Percentiles rank a stretch among this genome's conserved stretches.
phyloP scores from a whole-genome alignment of 129 eudicot genomes.

The carrot (Daucus carota) region DH1_v3.0 NC_030381.2:52757001-52757500 shows the following conservation, averaged over 20 bases:
- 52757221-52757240: neutral
- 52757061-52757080: too few species aligned
- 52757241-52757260: neutral
- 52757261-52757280: slow-evolving; percentile 1
- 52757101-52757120: neutral
- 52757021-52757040: too few species aligned
- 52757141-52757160: neutral
- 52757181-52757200: neutral
- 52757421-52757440: neutral
- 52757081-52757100: too few species aligned
- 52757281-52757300: neutral
- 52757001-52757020: too few species aligned
- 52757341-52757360: slow-evolving; percentile 3
- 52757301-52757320: neutral
- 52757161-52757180: neutral
- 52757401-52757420: slow-evolving; percentile 8
- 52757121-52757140: neutral
- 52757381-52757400: neutral
- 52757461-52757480: too few species aligned
- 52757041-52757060: too few species aligned
- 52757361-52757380: slow-evolving; percentile 11
- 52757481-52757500: too few species aligned
- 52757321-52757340: slow-evolving; percentile 11
- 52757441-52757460: neutral
- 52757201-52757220: slow-evolving; percentile 8